A percentile compares a stretch with the other conserved stretches of the same genome.
Conservation (phyloP, 2,329 filamentous ascomycete species). For the Myrmaecium sp. region DNA sequence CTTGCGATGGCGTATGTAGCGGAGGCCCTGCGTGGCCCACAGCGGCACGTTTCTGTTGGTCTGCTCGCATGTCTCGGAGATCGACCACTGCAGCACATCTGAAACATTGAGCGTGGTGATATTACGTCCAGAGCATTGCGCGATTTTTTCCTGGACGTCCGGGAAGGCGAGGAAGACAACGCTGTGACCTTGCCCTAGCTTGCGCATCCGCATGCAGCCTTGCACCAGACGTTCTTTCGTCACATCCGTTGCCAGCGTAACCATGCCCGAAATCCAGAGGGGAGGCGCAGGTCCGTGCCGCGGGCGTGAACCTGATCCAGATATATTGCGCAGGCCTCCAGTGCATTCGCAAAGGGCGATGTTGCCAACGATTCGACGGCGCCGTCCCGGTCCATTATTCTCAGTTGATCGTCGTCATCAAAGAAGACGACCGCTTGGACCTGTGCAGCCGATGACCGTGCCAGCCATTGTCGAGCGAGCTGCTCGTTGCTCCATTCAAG, state of each 20-base stretch:
- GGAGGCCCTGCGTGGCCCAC: too few relatives aligned
- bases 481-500: constrained; percentile 35
- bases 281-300: constrained; percentile 51
- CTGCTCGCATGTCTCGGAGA: too few relatives aligned
- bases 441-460: constrained; percentile 14
- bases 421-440: constrained; percentile 41
- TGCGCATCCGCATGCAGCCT: too few relatives aligned
- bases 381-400: constrained; percentile 33
- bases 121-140: too few relatives aligned
- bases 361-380: constrained; percentile 32
- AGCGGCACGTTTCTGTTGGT: too few relatives aligned
- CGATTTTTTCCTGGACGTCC: constrained; percentile 34
- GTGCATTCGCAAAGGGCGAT: constrained; percentile 40
- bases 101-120: too few relatives aligned
- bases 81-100: too few relatives aligned
- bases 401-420: constrained; percentile 36
- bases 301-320: constrained; percentile 55
- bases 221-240: constrained; percentile 56
- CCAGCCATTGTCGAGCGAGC: constrained; percentile 35
- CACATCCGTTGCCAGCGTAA: constrained; percentile 47
- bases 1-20: too few relatives aligned
- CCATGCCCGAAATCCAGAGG: constrained; percentile 42
- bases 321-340: constrained; percentile 46
- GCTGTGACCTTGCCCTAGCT: too few relatives aligned
- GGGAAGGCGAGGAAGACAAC: constrained; percentile 28